Evolutionary conservation across 78 protist species (phyloP), one percentile per base, ranked within the genome.

Genomic region (Protostelium mycophagum): DNA sequence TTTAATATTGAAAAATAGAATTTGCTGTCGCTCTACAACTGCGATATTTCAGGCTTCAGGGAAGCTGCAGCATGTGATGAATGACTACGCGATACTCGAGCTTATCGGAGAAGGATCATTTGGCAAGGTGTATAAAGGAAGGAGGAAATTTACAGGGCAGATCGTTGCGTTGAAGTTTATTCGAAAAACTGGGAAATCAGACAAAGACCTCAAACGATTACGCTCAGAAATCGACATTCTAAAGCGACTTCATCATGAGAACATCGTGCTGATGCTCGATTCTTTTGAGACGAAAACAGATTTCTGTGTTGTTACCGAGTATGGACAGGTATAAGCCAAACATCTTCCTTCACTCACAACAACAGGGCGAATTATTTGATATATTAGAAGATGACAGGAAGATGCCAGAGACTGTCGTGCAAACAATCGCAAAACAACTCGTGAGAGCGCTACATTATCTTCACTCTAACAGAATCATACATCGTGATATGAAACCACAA

Each of bases 401-500:
- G 37, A 88, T 97, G 31, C 97, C 98, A 1, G 97, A 95, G 83
- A 37, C 23, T 0, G 93, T 88, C 37, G 93, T 97, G 25, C 97
- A 89, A 38, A 85, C 36, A 1, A 90, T 97, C 28, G 95, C 96
- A 16, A 31, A 83, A 37, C 99, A 97, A 90, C 88, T 97, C n/a
- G 88, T 94, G 1, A 0, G 10, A 0, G 98, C 97, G 31, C 91
- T 96, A 37, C 86, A 96, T 31, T 97, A 98, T 89, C 93, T 98
- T 25, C 98, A 97, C 91, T 34, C 90, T n/a, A 37, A 96, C 85
- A 89, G 95, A 35, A 91, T 97, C 63, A 92, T 97, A n/a, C 99
- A 97, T 93, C 89, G 99, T 63, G 98, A 97, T 87, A 90, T 97
- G 87, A 97, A 97, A 91, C 98, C 99, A 28, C 97, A 97, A 90